phyloP scores from a whole-genome alignment of 176 grass and related monocot species.

The Miscanthus lutarioriparius region DNA sequence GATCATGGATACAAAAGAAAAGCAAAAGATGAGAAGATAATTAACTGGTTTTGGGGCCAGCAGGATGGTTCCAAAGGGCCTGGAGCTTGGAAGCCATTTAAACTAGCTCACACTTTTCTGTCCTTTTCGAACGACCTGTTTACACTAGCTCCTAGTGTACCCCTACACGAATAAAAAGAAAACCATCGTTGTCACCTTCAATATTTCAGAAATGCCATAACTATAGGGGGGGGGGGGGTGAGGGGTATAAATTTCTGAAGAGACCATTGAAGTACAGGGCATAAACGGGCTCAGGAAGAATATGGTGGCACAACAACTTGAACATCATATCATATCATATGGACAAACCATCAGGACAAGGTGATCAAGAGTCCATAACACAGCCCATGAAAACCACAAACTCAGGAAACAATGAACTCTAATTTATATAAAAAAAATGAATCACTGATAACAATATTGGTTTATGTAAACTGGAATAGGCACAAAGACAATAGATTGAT shows the following conservation, averaged over 20 bases:
- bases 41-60: slow-evolving; percentile 93
- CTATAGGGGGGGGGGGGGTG: no score
- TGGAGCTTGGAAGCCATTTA: slow-evolving; percentile 84
- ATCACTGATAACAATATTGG: neutral
- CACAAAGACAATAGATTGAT: no score
- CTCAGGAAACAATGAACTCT: neutral
- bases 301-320: neutral
- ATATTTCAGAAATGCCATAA: neutral
- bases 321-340: neutral
- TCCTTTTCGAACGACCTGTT: slow-evolving; percentile 18
- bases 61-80: slow-evolving; percentile 87
- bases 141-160: neutral
- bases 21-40: neutral
- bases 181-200: no score
- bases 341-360: neutral
- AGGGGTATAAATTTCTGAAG: no score
- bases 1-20: neutral
- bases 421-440: no score
- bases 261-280: no score
- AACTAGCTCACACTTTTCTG: slow-evolving; percentile 16
- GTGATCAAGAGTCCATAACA: neutral
- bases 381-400: neutral
- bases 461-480: neutral
- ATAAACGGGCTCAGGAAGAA: neutral
- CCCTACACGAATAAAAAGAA: no score